Conservation (phyloP, 495 filamentous ascomycete genomes). For the Cercophora samala region DNA sequence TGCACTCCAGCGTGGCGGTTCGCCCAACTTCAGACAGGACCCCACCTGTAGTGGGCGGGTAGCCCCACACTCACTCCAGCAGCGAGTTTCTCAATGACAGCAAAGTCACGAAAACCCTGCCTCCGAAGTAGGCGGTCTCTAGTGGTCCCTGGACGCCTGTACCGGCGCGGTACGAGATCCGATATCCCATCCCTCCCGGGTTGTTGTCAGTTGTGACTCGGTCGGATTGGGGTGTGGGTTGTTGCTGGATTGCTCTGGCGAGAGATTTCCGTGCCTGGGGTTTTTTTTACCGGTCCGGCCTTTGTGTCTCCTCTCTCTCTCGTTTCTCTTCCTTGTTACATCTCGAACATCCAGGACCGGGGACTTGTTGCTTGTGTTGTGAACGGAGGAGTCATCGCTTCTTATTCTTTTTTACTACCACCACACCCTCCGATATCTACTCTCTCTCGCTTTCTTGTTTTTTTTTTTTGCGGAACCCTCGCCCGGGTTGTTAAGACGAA, state of each 20-base stretch:
- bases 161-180: not conserved
- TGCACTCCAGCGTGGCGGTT: conserved; percentile 21
- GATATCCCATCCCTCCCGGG: not conserved
- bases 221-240: not conserved
- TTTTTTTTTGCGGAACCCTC: conserved; percentile 2
- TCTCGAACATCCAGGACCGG: not conserved
- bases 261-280: not conserved
- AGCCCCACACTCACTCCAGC: not conserved
- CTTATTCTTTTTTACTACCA: not conserved
- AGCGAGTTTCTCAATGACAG: not conserved
- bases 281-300: not conserved
- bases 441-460: conserved; percentile 7
- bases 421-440: not conserved
- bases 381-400: not conserved
- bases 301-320: not conserved
- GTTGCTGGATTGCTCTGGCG: not conserved
- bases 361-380: not conserved
- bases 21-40: conserved; percentile 1
- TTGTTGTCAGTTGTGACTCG: conserved; percentile 3
- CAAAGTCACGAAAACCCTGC: conserved; percentile 27
- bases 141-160: not conserved
- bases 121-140: conserved; percentile 29
- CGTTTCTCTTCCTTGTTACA: not conserved
- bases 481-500: not conserved
- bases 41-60: not conserved